Evolutionary conservation across 1,139 yeast genomes (phyloP).

Genomic region (Suhomyces coccinellae): DNA sequence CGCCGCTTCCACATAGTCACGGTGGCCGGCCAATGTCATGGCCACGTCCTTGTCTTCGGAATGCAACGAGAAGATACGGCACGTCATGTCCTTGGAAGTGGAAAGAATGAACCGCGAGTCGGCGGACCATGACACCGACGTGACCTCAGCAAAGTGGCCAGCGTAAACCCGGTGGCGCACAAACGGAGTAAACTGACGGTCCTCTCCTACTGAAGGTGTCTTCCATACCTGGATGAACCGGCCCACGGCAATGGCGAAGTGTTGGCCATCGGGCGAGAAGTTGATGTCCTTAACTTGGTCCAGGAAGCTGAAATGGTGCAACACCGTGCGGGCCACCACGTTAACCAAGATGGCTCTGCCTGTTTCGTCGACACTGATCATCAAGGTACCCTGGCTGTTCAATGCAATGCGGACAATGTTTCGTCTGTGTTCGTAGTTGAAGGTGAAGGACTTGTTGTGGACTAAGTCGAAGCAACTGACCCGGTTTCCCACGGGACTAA

Average conservation of each 20-base stretch:
- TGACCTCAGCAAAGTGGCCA: conserved; percentile 87
- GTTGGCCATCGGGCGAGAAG: conserved; percentile 86
- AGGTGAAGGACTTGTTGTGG: conserved; percentile 84
- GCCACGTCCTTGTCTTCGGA: conserved; percentile 79
- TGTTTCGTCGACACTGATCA: conserved; percentile 85
- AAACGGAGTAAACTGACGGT: conserved; percentile 93
- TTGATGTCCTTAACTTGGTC: conserved; percentile 71
- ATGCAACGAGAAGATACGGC: conserved; percentile 78
- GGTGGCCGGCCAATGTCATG: conserved; percentile 87
- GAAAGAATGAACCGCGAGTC: conserved; percentile 88
- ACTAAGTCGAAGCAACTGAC: conserved; percentile 85
- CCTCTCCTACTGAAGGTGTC: conserved; percentile 74
- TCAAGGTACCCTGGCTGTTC: conserved; percentile 75
- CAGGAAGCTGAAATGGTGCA: conserved; percentile 92
- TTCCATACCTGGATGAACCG: conserved; percentile 91
- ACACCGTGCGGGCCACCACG: conserved; percentile 78
- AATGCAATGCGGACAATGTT: conserved; percentile 78
- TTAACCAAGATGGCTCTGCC: conserved; percentile 94
- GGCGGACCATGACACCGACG: conserved; percentile 80
- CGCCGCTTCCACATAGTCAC: conserved; percentile 84
- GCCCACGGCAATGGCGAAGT: conserved; percentile 83
- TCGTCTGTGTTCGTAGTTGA: conserved; percentile 89
- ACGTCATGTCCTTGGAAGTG: conserved; percentile 86
- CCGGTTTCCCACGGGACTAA: conserved; percentile 94
- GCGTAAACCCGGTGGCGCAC: conserved; percentile 87